Base-by-base conservation (phyloP, 352 stramenopile genomes). In the Phytophthora hibernalis region DNA sequence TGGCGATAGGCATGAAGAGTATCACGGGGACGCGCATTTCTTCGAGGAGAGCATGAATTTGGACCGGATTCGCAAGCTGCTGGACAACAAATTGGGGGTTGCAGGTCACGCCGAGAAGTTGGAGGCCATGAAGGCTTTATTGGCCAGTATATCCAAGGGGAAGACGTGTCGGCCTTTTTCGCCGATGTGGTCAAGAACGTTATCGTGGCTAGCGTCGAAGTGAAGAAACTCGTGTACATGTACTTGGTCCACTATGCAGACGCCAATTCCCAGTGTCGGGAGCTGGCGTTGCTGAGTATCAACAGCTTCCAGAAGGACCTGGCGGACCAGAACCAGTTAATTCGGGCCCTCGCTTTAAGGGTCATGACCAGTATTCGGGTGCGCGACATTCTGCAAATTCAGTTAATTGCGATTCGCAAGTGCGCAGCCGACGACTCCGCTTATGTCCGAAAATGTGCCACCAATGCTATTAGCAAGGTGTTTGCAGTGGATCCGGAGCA, bases 141-240 rank as follows among this genome's bases (percentile, higher is more conserved):
- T 99, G 16, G 98, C 98, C 47, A 98, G 93, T 62, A 98, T 99
- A 65, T 97, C 83, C 72, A 99, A 99, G 74, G 96, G 96, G 89
- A 98, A 49, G 95, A 99, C 78, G 97, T 99, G 13, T 98, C 88
- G 37, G 89, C 98, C 43, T 99, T 99, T 86, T 99, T 99, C 76
- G 90, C 96, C 3, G 95, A 99, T 65, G 97, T 99, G 20, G 97
- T 99, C 48, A 95, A 96, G 72, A 99, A 98, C 74, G 88, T 97
- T 15, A 93, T 96, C 61, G 89, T 96, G 26, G 92, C 91, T 22
- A 98, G 83, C 45, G 89, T 99, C 28, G 97, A 99, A 74, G 94
- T 99, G n/a, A 98, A 99, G 66, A 99, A 99, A 79, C 97, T 99
- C 82, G 97, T 99, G 21, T 99, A 99, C 81, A 99, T 99, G 82